Conservation (phyloP, 2,329 filamentous ascomycete species). For the Pseudofabraea citricarpa region DNA sequence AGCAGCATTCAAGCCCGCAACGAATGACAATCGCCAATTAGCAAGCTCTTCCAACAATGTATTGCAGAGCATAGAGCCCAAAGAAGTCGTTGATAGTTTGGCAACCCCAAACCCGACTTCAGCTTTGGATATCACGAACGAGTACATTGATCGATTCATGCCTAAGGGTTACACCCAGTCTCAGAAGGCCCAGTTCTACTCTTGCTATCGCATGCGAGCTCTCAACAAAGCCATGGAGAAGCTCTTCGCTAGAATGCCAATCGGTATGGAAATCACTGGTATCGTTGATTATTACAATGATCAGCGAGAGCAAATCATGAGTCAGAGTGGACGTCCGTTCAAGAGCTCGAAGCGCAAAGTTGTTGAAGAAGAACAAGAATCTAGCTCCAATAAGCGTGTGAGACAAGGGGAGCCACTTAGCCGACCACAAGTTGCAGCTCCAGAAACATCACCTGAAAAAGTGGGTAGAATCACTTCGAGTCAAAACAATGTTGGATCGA, state of each 20-base stretch:
- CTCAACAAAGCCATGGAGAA: slow-evolving; percentile 23
- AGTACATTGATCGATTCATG: slow-evolving; percentile 13
- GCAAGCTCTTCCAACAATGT: too few relatives aligned
- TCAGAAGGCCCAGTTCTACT: slow-evolving; percentile 18
- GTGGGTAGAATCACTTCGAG: too few relatives aligned
- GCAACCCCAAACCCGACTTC: slow-evolving; percentile 7
- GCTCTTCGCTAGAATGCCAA: slow-evolving; percentile 13
- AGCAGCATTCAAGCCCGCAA: too few relatives aligned
- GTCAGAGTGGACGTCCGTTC: slow-evolving; percentile 2
- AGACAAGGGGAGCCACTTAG: slow-evolving; percentile 6
- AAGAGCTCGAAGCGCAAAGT: slow-evolving; percentile 17
- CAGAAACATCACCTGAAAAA: slow-evolving; percentile 3
- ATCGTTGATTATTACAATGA: slow-evolving; percentile 10
- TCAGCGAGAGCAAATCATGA: slow-evolving; percentile 11
- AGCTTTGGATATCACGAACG: slow-evolving; percentile 14
- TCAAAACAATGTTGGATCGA: too few relatives aligned
- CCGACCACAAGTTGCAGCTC: background rate
- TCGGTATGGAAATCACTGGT: slow-evolving; percentile 5
- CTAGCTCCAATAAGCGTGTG: slow-evolving; percentile 19
- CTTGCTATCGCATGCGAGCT: slow-evolving; percentile 21
- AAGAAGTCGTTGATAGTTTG: background rate
- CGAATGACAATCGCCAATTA: too few relatives aligned
- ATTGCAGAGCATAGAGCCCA: too few relatives aligned
- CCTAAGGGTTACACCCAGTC: slow-evolving; percentile 17
- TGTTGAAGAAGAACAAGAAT: slow-evolving; percentile 13